Base-by-base conservation (phyloP, 2,329 filamentous ascomycete species). In the Cladosporium oxysporum region DNA sequence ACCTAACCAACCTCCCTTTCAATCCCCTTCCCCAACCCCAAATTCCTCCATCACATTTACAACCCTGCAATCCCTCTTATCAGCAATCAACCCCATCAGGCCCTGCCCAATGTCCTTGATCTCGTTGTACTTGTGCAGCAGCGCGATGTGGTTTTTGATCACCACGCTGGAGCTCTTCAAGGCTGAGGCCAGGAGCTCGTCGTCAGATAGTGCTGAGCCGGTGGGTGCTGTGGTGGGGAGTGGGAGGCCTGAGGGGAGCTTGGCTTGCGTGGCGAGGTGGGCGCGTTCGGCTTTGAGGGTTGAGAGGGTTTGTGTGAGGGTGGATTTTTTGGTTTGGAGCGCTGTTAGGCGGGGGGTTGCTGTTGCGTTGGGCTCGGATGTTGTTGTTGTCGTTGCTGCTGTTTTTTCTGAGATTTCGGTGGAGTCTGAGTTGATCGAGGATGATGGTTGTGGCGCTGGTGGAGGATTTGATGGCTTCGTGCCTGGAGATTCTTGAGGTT, bases 121-220 rank as follows among this genome's bases (percentile, higher is more conserved):
- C 75, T 90, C 88, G 71, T 91, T 91, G 77, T 91, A 91, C 66
- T 85, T 80, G 69, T 90, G 88, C 35, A 91, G 79, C 4, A 88
- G 79, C 66, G 82, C 82, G 72, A 91, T 91, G 74, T 91, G 89
- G 35, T 79, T 79, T 63, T 87, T 84, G 61, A 90, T 85, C 11
- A 86, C 84, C 23, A 78, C 77, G 49, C 84, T 80, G 0, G 86
- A 81, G 12, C 82, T 79, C 16, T 69, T 76, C 68, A 79, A 74
- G 5, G 78, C 78, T 66, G 70, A 71, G 31, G 68, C 66, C 28
- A 69, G 58, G 47, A 68, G 66, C 41, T 75, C 67, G 28, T 75
- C 72, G 5, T 70, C 69, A 18, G 68, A 62, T 68, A 71, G 71
- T 4, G 62, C 18, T 26, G 49, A 18, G 16, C 47, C 55, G n/a